Evolutionary conservation across 495 filamentous ascomycete species (phyloP).

Genomic region (Immersiella caudata): DNA sequence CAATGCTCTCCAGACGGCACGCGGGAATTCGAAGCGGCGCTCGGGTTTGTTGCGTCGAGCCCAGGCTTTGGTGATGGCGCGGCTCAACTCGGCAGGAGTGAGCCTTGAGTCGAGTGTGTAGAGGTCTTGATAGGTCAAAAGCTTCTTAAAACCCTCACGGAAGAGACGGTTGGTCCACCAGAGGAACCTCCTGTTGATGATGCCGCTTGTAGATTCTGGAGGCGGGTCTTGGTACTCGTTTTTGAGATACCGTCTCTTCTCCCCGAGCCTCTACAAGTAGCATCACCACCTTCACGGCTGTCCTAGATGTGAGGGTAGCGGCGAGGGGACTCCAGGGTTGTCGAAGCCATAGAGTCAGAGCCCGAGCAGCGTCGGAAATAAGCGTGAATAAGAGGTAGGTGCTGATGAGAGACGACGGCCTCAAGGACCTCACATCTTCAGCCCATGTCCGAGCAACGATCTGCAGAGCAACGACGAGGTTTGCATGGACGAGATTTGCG

Average conservation of each 20-base stretch:
- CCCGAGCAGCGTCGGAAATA: conserved; percentile 55
- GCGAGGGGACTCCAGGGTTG: conserved; percentile 27
- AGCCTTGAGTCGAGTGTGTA: conserved; percentile 13
- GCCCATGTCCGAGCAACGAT: neutral
- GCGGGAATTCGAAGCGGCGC: conserved; percentile 16
- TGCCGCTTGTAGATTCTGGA: conserved; percentile 31
- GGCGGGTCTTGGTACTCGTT: conserved; percentile 42
- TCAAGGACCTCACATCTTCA: neutral
- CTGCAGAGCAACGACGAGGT: neutral
- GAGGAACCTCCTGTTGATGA: conserved; percentile 29
- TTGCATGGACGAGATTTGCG: too few relatives aligned
- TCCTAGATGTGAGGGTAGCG: neutral
- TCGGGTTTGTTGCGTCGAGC: conserved; percentile 16
- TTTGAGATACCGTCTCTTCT: conserved; percentile 39
- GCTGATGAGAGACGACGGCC: conserved; percentile 43
- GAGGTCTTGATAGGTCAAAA: conserved; percentile 27
- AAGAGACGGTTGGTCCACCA: conserved; percentile 41
- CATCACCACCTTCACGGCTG: neutral
- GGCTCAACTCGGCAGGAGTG: neutral
- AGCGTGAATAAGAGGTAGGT: conserved; percentile 56
- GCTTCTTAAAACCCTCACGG: conserved; percentile 20
- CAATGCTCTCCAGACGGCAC: conserved; percentile 10
- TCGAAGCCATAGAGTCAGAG: conserved; percentile 37
- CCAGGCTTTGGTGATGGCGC: neutral
- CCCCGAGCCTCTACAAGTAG: conserved; percentile 8